phyloP scores from a whole-genome alignment of 2,329 filamentous ascomycete species.

The Aspergillus pseudoviridinutans region DNA sequence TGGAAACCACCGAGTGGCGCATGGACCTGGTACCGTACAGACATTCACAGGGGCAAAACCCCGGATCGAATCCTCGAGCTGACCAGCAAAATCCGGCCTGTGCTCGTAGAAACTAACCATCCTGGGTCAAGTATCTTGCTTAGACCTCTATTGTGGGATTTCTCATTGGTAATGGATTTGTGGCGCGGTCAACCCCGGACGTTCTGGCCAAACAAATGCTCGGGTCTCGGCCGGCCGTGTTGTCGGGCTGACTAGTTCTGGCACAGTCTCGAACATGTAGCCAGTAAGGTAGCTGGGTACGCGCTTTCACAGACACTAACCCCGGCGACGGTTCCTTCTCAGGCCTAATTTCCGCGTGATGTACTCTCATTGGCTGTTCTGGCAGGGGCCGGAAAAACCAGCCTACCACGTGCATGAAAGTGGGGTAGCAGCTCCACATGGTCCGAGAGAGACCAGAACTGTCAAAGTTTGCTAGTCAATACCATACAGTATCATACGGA shows the following conservation, averaged over 20 bases:
- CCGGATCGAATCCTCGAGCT: neutral
- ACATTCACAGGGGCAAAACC: neutral
- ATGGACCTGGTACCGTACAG: neutral
- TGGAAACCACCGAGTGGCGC: neutral
- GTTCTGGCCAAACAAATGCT: neutral
- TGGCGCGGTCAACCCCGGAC: neutral
- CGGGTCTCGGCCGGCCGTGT: neutral
- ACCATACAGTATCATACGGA: neutral
- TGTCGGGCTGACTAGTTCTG: neutral
- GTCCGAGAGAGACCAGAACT: neutral
- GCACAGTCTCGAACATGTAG: neutral
- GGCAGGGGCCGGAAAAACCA: constrained; percentile 9
- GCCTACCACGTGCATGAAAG: constrained; percentile 9
- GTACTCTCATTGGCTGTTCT: neutral
- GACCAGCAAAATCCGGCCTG: neutral
- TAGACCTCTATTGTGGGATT: neutral
- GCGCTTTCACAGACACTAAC: neutral
- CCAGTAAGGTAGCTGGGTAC: neutral
- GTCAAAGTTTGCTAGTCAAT: neutral
- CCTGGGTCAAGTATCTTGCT: neutral
- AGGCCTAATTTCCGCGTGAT: neutral
- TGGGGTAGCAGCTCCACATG: neutral
- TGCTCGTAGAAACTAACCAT: neutral
- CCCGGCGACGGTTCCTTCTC: constrained; percentile 8
- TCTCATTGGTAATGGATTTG: neutral